Percentiles rank a stretch among this genome's conserved stretches.
Evolutionary conservation across 371 early-diverging fungal genomes (phyloP).

Genomic region (Syncephalis plumigaleata): DNA sequence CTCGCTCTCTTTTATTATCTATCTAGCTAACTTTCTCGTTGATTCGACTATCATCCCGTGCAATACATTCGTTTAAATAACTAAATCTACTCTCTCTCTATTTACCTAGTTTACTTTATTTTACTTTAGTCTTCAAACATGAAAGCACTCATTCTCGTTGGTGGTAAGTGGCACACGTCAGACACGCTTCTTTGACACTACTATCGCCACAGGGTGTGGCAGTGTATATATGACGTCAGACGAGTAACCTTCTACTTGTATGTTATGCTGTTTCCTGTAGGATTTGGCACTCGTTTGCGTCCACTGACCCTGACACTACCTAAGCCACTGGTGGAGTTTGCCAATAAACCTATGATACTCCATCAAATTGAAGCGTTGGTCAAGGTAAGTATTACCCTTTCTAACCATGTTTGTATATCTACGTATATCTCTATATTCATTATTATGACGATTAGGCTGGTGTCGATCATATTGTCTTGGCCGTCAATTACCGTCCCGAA

Average conservation of each 20-base stretch:
- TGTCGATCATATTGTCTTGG: slow-evolving; percentile 93
- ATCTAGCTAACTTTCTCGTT: no score
- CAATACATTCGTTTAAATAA: no score
- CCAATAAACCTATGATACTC: slow-evolving; percentile 97
- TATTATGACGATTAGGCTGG: slow-evolving; percentile 56
- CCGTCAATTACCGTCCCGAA: slow-evolving; percentile 97
- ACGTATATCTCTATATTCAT: no score
- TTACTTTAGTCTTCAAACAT: slow-evolving; percentile 16
- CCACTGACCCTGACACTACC: slow-evolving; percentile 97
- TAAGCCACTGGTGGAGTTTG: slow-evolving; percentile 98
- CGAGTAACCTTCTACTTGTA: background rate
- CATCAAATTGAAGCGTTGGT: slow-evolving; percentile 97
- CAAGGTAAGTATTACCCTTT: slow-evolving; percentile 34
- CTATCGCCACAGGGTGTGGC: no score
- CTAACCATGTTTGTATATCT: background rate
- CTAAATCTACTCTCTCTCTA: no score
- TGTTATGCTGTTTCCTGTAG: slow-evolving; percentile 16
- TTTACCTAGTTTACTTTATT: background rate
- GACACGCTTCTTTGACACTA: no score
- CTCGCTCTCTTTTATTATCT: no score
- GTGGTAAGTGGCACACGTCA: slow-evolving; percentile 40
- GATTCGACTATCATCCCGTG: no score
- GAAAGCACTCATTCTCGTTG: slow-evolving; percentile 98
- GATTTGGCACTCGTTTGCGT: slow-evolving; percentile 96
- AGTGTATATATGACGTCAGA: no score